These are phyloP conservation scores for Rhodotorula mucilaginosa DNA, from an alignment of 1,284 basidiomycete species.

Conservation along the genomic window DNA sequence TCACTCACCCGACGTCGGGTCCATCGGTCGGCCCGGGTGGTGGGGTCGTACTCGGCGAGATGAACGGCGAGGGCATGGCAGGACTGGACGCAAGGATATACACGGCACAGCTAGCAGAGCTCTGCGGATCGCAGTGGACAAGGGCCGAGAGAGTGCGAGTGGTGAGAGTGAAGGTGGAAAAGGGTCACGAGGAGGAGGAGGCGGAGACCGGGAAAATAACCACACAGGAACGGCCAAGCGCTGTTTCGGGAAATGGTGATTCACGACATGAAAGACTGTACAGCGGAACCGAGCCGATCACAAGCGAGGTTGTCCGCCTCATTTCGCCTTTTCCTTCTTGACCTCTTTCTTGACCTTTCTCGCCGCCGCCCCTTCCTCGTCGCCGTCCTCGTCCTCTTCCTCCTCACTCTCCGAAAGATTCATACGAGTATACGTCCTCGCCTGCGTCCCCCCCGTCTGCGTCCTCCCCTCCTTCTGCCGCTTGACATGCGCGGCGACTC, in stretches of 20 bases:
- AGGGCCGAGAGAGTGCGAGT: too few relatives aligned
- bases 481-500: conserved; percentile 22
- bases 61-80: not conserved
- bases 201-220: too few relatives aligned
- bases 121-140: too few relatives aligned
- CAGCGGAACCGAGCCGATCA: not conserved
- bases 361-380: not conserved
- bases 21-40: not conserved
- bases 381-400: not conserved
- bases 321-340: not conserved
- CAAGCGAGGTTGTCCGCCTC: not conserved
- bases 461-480: conserved; percentile 16
- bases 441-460: conserved; percentile 16
- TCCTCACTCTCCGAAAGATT: conserved; percentile 18
- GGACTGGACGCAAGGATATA: not conserved
- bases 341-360: conserved; percentile 2
- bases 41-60: not conserved
- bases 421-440: conserved; percentile 25
- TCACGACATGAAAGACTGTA: not conserved
- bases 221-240: too few relatives aligned
- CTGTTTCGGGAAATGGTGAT: too few relatives aligned
- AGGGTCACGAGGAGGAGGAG: too few relatives aligned
- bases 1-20: not conserved
- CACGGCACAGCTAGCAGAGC: not conserved
- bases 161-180: too few relatives aligned